These are phyloP conservation scores for Dactylellina sp. DNA, from an alignment of 2,329 filamentous ascomycete genomes.

Conservation along the genomic window DNA sequence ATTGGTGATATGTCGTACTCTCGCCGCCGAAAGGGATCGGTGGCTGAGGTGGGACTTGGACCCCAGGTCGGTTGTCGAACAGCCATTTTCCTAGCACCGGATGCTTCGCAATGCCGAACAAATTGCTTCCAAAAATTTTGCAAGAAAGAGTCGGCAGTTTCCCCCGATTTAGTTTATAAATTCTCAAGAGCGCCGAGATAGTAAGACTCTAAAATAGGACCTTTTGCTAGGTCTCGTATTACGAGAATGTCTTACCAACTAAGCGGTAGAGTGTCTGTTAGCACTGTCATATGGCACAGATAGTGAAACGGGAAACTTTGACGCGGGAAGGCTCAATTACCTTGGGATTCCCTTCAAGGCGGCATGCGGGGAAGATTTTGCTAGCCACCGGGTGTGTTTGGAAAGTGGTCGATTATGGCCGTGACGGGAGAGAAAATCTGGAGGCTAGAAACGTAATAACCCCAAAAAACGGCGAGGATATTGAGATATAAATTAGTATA, in stretches of 20 bases:
- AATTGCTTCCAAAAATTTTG: not conserved
- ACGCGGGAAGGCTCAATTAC: constrained; percentile 27
- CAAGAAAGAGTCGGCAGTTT: constrained; percentile 46
- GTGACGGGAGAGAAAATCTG: constrained; percentile 10
- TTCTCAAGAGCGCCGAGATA: constrained; percentile 23
- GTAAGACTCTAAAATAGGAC: constrained; percentile 54
- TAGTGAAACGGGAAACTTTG: constrained; percentile 9
- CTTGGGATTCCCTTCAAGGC: constrained; percentile 4
- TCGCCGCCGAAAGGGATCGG: constrained; percentile 39
- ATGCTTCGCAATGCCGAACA: constrained; percentile 11
- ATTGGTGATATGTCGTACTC: constrained; percentile 46
- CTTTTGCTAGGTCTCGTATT: constrained; percentile 49
- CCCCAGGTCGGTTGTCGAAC: constrained; percentile 51
- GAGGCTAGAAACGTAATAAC: constrained; percentile 8
- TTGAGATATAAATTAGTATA: constrained; percentile 45
- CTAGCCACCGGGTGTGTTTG: constrained; percentile 9
- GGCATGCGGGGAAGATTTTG: constrained; percentile 23
- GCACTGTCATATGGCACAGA: not conserved
- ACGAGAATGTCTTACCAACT: constrained; percentile 56
- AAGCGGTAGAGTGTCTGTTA: constrained; percentile 7
- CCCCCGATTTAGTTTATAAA: constrained; percentile 30
- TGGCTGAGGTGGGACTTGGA: constrained; percentile 56
- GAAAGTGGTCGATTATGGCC: constrained; percentile 2
- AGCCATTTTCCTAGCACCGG: constrained; percentile 41
- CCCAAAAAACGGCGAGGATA: constrained; percentile 15